These are phyloP conservation scores for Aspergillus bertholletiae DNA, from an alignment of 495 filamentous ascomycete species.

Conservation along the genomic window DNA sequence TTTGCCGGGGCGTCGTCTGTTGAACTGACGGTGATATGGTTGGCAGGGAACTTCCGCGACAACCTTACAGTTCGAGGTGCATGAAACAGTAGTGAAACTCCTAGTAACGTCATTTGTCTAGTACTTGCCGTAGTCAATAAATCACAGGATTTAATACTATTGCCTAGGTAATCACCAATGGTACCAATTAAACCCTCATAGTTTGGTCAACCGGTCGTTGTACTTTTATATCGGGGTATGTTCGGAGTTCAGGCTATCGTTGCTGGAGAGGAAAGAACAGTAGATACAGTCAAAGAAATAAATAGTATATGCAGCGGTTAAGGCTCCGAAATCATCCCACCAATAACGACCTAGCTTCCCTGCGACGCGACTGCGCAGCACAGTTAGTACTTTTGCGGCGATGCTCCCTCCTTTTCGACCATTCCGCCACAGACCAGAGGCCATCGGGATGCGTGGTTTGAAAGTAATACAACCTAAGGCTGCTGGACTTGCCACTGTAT, in stretches of 20 bases:
- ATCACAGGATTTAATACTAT: neutral
- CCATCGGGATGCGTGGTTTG: too few relatives aligned
- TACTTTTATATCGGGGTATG: neutral
- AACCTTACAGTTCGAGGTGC: neutral
- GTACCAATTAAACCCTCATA: neutral
- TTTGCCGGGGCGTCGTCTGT: neutral
- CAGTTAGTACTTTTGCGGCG: neutral
- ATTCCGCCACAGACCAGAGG: neutral
- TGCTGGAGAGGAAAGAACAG: neutral
- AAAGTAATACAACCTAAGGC: too few relatives aligned
- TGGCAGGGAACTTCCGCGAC: neutral
- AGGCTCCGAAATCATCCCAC: neutral
- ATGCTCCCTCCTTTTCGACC: neutral
- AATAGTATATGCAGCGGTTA: neutral
- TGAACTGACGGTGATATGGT: neutral
- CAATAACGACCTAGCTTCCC: too few relatives aligned
- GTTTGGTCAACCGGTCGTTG: neutral
- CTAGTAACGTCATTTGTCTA: neutral
- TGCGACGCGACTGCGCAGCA: neutral
- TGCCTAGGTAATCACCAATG: neutral
- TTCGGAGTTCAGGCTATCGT: neutral
- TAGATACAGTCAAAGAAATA: too few relatives aligned
- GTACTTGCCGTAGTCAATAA: neutral
- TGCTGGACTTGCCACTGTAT: neutral
- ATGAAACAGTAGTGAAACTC: constrained; percentile 9